phyloP scores from a whole-genome alignment of 2,329 filamentous ascomycete genomes.

The Fusarium mangiferae region DNA sequence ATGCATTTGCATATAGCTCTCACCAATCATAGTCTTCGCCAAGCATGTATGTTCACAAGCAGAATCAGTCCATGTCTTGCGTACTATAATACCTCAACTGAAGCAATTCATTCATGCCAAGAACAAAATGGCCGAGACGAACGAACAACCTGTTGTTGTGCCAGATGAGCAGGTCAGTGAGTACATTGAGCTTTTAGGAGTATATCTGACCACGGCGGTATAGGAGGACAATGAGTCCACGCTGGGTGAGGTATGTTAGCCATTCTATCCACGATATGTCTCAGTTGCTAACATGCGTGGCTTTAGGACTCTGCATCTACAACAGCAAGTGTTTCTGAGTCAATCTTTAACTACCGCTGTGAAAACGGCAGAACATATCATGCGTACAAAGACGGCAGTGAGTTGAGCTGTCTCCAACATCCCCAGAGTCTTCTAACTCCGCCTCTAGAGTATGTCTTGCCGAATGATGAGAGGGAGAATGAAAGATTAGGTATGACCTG shows the following conservation, averaged over 20 bases:
- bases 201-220: rapidly evolving
- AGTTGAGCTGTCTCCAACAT: background rate
- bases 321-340: background rate
- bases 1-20: background rate
- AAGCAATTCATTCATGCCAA: background rate
- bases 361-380: background rate
- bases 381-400: background rate
- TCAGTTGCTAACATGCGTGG: background rate
- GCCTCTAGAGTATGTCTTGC: background rate
- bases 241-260: background rate
- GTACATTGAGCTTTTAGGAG: too few relatives aligned
- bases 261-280: rapidly evolving
- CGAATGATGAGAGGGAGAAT: background rate
- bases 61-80: background rate
- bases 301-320: background rate
- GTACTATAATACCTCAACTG: background rate
- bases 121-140: background rate
- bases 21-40: background rate
- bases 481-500: background rate
- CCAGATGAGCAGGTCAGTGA: background rate
- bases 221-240: background rate
- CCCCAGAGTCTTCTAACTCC: background rate
- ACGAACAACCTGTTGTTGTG: background rate
- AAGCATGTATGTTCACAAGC: background rate
- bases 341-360: background rate